These are phyloP conservation scores for Eucalyptus microcorys DNA, from an alignment of 345 rosid species.

Conservation along the genomic window DNA sequence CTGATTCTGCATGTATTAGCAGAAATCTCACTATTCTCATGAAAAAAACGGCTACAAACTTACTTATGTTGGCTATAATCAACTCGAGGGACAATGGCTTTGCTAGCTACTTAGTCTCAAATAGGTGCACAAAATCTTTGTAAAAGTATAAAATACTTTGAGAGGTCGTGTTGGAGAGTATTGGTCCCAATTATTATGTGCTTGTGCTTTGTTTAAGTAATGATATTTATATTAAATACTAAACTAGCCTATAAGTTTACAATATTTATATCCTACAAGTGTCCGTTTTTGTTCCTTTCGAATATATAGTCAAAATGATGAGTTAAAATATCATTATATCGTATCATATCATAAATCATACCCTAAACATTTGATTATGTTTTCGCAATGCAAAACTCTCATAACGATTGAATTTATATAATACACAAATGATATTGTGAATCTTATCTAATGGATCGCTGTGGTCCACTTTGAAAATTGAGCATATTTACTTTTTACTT, in stretches of 20 bases:
- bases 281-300: fast-evolving
- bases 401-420: no score
- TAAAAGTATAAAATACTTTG: neutral
- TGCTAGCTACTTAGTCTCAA: neutral
- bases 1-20: neutral
- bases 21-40: neutral
- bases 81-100: no score
- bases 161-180: neutral
- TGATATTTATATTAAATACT: no score
- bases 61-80: no score
- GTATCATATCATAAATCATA: neutral
- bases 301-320: neutral
- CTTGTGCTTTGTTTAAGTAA: neutral
- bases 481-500: neutral
- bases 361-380: neutral
- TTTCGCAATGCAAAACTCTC: fast-evolving
- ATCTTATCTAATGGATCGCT: neutral
- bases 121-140: neutral
- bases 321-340: neutral
- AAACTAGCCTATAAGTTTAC: neutral
- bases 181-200: neutral
- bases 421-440: fast-evolving
- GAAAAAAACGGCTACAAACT: neutral
- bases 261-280: neutral
- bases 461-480: neutral